Base-by-base conservation (phyloP, 2,329 filamentous ascomycete genomes). In the Hymenoscyphus scutula region DNA sequence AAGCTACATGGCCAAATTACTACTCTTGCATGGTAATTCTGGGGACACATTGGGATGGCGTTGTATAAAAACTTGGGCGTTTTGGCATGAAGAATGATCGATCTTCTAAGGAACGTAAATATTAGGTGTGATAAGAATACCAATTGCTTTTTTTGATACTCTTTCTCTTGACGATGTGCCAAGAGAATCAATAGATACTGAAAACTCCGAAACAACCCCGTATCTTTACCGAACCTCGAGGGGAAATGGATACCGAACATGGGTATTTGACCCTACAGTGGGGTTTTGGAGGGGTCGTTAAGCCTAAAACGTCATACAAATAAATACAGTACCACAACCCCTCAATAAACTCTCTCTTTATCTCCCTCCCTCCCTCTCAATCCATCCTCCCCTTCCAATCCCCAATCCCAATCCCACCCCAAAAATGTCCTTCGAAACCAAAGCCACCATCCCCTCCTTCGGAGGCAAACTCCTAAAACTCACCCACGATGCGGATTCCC, bases 391-490 rank as follows among this genome's bases (percentile, higher is more conserved):
- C 19, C 45, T 23, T 19, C n/a, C 11, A 23, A 29, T 5, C 17
- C 19, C 19, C 30, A 27, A 32, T 34, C 30, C 19, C 45, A 23
- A 11, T 23, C 8, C 45, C 45, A 51, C 17, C 34, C 25, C 8
- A 25, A 82, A 68, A 66, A 95, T 95, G 93, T 81, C 89, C 64
- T 92, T 98, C 82, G 91, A 90, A 75, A 96, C 90, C 69, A 96
- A 90, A 76, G 89, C 91, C 64, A 91, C 90, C 67, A 97, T 98
- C 77, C 84, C 88, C 81, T 91, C 88, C 76, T 98, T 97, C 75
- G 94, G 93, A 75, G 95, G 95, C 75, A 92, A 92, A 79, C 89
- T 99, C 64, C 85, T 97, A 71, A 98, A 99, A 83, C 90, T 99
- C 65, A 87, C 89, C 71, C 95, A 99, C 84, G 79, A 88, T 74